A percentile compares a stretch with the other conserved stretches of the same genome.
Conservation (phyloP, 805 yeast genomes). For the Wickerhamiella galacta region DNA sequence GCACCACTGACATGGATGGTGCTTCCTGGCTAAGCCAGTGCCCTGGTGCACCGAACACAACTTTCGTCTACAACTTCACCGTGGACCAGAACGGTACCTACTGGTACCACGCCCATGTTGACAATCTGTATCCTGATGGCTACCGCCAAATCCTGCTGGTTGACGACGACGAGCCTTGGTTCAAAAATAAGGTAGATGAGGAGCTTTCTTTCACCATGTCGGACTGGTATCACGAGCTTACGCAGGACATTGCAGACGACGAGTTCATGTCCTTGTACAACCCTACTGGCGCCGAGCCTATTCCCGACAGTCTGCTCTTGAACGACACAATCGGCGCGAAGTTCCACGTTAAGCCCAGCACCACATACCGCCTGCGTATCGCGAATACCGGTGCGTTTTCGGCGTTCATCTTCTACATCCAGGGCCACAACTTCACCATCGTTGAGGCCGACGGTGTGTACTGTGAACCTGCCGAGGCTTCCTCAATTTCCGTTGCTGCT, state of each 20-base stretch:
- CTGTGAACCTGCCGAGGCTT: slow-evolving; percentile 58
- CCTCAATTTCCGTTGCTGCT: slow-evolving; percentile 59
- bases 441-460: slow-evolving; percentile 87
- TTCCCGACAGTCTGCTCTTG: slow-evolving; percentile 65
- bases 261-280: slow-evolving; percentile 54
- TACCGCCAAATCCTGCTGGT: slow-evolving; percentile 42
- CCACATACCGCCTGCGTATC: slow-evolving; percentile 66
- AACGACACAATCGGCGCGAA: slow-evolving; percentile 55
- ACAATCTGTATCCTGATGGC: slow-evolving; percentile 89
- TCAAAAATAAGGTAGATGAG: slow-evolving; percentile 48
- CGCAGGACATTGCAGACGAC: slow-evolving; percentile 30
- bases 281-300: slow-evolving; percentile 98
- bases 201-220: slow-evolving; percentile 51
- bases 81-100: slow-evolving; percentile 77
- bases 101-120: slow-evolving; percentile 95
- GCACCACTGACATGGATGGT: slow-evolving; percentile 73
- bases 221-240: slow-evolving; percentile 75
- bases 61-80: slow-evolving; percentile 73
- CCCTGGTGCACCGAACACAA: slow-evolving; percentile 69
- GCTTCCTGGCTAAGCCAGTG: slow-evolving; percentile 80
- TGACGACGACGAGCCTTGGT: slow-evolving; percentile 50
- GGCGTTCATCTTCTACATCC: slow-evolving; percentile 76
- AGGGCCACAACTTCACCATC: slow-evolving; percentile 72
- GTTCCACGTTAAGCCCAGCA: slow-evolving; percentile 58
- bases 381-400: slow-evolving; percentile 83